Base-by-base conservation (phyloP, 768 basidiomycete genomes). In the Russula brevipes region DNA sequence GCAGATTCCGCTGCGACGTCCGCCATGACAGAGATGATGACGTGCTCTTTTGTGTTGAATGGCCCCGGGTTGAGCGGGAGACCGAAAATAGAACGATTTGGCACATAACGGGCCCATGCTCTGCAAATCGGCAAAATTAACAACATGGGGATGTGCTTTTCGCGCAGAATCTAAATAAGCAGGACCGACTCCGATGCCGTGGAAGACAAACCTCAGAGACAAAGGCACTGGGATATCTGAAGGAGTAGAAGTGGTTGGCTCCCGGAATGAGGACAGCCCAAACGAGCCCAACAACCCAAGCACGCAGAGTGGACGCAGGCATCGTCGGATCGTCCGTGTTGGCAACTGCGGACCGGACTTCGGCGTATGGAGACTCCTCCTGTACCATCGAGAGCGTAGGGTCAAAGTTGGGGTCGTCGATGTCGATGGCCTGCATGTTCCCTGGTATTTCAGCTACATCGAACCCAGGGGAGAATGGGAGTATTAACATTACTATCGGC, bases 161-260 rank as follows among this genome's bases (percentile, higher is more conserved):
- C 10, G 24, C 30, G 5, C 7, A 11, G 10, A 24, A 14, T 50
- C 30, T 24, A 47, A n/a, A 14, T 64, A 19, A 36, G 60, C 35
- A 57, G 45, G 54, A 61, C 1, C 5, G 41, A 42, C 39, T 47
- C 10, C 24, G 35, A 24, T 4, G 24, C 16, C 9, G n/a, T 19
- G 12, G 24, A 35, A 30, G 31, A 70, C 72, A 35, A 24, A 73
- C 74, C 31, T 63, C 60, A 30, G 52, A 49, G 58, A 80, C 57
- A 10, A 19, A n/a, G 49, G 76, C 73, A 16, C 76, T 73, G 4
- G 87, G 88, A 69, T 82, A 88, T 35, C 88, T 82, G 67, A 89
- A 82, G 72, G 81, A 86, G 73, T 89, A 89, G 75, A 88, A 89
- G 68, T 89, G 88, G 73, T 90, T 90, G 77, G 89, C 78, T 46